Evolutionary conservation across 2,329 filamentous ascomycete genomes (phyloP), one percentile per base, ranked within the genome.

Genomic region (Monilinia polystroma): DNA sequence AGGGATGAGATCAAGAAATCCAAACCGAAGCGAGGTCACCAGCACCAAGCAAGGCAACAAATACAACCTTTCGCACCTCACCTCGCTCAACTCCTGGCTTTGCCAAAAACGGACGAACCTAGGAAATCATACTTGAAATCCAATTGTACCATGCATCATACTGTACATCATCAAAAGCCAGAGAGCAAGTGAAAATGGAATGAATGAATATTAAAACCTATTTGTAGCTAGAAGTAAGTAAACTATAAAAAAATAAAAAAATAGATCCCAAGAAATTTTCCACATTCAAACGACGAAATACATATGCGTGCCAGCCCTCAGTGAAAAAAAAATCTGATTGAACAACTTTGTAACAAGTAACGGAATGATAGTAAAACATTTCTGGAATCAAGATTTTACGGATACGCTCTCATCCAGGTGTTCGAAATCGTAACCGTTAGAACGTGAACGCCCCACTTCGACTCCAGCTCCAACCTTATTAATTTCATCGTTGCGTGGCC

Each of bases 131-230:
- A 20, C 11, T 26, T 3, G 51, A 62, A 49, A 51, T 51, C 35
- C 12, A 7, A 38, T 38, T 38, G 7, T 23, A 62, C 32, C 45
- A 51, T 41, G 45, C 58, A 38, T 62, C 29, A 51, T 43, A 16
- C 14, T 5, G 16, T 16, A 43, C 12, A 43, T 6, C 41, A 43
- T 35, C 23, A 20, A 32, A 47, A 35, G 26, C 57, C n/a, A 62
- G 29, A 16, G 14, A 29, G 14, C 7, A 26, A 7, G 12, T 62
- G 20, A 38, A 62, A 51, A n/a, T 12, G 26, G 23, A 35, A 62
- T 14, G 32, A 51, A 51, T 63, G 51, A 26, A 54, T 62, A 66
- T 66, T 66, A 66, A 62, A 66, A 66, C 38, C 47, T 66, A 66
- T 66, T 45, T 66, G 63, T 62, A 66, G n/a, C 51, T 51, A 26